phyloP scores from a whole-genome alignment of 2,329 filamentous ascomycete genomes.

The Lasiodiplodia citricola region DNA sequence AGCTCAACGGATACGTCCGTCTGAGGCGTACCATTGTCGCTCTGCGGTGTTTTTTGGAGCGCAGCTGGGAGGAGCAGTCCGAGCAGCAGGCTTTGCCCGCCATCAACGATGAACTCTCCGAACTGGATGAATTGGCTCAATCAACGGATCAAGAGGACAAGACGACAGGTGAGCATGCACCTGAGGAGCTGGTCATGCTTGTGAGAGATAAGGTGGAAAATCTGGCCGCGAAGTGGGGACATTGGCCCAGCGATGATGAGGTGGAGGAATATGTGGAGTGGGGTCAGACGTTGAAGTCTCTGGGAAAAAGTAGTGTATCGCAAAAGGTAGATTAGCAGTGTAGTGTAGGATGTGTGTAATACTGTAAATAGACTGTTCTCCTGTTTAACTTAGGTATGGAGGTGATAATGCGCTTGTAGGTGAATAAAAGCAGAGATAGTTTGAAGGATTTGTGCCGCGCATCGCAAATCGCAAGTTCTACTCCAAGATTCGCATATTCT shows the following conservation, averaged over 20 bases:
- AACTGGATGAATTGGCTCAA: neutral
- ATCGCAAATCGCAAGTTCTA: too few relatives aligned
- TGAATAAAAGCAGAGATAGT: too few relatives aligned
- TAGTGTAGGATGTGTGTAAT: neutral
- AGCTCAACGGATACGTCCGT: slow-evolving; percentile 51
- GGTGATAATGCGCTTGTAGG: too few relatives aligned
- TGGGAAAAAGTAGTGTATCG: too few relatives aligned
- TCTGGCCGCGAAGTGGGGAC: slow-evolving; percentile 46
- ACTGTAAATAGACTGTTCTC: neutral
- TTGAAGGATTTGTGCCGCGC: too few relatives aligned
- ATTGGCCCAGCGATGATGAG: slow-evolving; percentile 51
- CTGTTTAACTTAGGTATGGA: neutral
- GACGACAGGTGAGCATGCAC: slow-evolving; percentile 24
- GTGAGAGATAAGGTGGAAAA: slow-evolving; percentile 41
- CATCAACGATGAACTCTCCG: neutral
- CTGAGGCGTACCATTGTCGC: slow-evolving; percentile 47
- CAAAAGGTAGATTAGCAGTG: too few relatives aligned
- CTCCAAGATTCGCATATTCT: too few relatives aligned
- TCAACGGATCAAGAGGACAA: neutral
- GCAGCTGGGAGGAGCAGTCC: slow-evolving; percentile 32
- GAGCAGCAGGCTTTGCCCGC: neutral
- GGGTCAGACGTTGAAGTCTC: neutral
- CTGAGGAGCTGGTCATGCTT: slow-evolving; percentile 40
- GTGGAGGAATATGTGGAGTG: slow-evolving; percentile 39
- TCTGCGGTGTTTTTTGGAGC: slow-evolving; percentile 49